Conservation (phyloP, 148 eudicot genomes). For the Persicaria tinctoria region DNA sequence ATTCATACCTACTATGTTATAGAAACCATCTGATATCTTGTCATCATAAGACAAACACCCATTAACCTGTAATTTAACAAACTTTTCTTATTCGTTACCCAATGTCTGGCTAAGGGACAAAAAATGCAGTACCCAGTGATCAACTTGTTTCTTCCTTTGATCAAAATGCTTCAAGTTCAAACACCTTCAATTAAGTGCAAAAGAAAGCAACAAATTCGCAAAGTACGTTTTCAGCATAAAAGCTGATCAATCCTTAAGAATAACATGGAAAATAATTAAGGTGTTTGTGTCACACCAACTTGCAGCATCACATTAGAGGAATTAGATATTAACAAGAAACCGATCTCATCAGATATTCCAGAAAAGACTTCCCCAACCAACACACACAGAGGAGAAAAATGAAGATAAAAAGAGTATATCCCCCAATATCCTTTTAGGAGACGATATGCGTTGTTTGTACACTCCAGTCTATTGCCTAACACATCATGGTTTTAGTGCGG, state of each 20-base stretch:
- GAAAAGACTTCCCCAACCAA: too few relatives aligned
- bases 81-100: background rate
- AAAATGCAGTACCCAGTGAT: background rate
- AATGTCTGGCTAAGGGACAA: background rate
- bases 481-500: too few relatives aligned
- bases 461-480: too few relatives aligned
- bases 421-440: too few relatives aligned
- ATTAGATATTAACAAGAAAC: background rate
- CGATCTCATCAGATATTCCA: background rate
- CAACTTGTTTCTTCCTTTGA: background rate
- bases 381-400: too few relatives aligned
- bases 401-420: too few relatives aligned
- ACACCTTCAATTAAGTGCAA: background rate
- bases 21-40: slow-evolving; percentile 93
- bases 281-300: background rate
- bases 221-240: background rate
- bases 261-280: background rate
- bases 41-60: slow-evolving; percentile 85
- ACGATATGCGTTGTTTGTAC: too few relatives aligned
- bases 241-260: background rate
- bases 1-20: slow-evolving; percentile 77
- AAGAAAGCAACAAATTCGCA: background rate
- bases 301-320: background rate
- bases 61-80: slow-evolving; percentile 47
- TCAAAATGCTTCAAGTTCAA: background rate